Conservation (phyloP, 495 filamentous ascomycete genomes). For the Amphirosellinia nigrospora region DNA sequence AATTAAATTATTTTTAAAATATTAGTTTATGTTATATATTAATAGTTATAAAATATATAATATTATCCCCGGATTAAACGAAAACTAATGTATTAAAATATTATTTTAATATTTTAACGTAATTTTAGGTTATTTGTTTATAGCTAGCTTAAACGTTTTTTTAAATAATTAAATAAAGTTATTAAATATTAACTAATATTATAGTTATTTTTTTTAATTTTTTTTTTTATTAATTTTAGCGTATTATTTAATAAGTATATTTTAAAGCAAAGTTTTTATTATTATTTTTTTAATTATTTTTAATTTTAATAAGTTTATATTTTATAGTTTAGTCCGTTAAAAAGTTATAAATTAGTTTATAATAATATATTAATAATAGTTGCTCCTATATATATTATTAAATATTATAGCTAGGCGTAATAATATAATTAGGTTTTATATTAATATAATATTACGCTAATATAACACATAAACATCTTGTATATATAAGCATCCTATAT, state of each 20-base stretch:
- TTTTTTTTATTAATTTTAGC: background rate
- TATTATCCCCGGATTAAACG: background rate
- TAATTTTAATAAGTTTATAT: background rate
- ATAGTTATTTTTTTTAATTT: background rate
- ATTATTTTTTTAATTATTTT: background rate
- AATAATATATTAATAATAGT: background rate
- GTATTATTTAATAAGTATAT: background rate
- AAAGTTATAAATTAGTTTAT: background rate
- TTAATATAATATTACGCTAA: background rate
- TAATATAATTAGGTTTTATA: background rate
- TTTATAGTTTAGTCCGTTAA: background rate
- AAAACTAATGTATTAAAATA: background rate
- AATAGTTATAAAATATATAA: background rate
- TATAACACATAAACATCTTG: too few relatives aligned
- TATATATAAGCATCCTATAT: too few relatives aligned
- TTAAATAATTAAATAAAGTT: background rate
- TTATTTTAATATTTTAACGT: background rate
- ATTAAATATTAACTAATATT: background rate
- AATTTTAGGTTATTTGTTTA: background rate
- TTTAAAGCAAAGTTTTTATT: background rate
- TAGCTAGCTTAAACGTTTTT: background rate
- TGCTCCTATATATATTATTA: background rate
- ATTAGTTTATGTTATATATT: background rate
- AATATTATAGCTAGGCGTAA: background rate
- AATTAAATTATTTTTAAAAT: background rate